Evolutionary conservation across 495 filamentous ascomycete species (phyloP), one percentile per base, ranked within the genome.

Genomic region (Xylaria grammica): DNA sequence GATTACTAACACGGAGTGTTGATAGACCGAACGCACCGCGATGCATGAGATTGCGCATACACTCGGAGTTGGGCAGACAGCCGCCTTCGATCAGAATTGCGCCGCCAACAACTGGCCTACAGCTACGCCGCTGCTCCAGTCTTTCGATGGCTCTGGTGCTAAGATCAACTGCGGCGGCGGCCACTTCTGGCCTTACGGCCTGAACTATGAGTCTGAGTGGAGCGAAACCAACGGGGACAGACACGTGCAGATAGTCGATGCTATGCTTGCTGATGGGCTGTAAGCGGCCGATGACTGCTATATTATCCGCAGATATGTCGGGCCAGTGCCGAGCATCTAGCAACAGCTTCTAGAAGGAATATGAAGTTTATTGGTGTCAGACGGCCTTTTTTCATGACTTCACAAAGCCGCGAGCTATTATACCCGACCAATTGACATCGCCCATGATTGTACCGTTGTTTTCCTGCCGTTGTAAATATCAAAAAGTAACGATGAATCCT

Each of bases 1-100:
- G n/a, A n/a, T n/a, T n/a, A n/a, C n/a, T n/a, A n/a, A n/a, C n/a
- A n/a, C n/a, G n/a, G n/a, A n/a, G n/a, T n/a, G n/a, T n/a, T n/a
- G n/a, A n/a, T n/a, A n/a, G n/a, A 81, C 65, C 54, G 75, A 81
- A 71, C 77, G 78, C 32, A 79, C 77, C 38, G 78, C 78, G 19
- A 72, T 81, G 70, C 78, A 81, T 67, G 78, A 81, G 74, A 81
- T 77, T 45, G 34, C 76, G 29, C 78, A 81, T 59, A 81, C 78
- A 10, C 72, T 81, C 3, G 78, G 78, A 8, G 68, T 81, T 9
- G 78, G 78, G 7, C 76, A 77, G 72, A 77, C 76, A 26, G 65
- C 58, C 2, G 69, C 70, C 7, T 81, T 81, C 60, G 72, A 81
- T 53, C 58, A 52, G 20, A 60, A 67, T 11, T 81, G 78, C 69